Evolutionary conservation across 2,329 filamentous ascomycete species (phyloP).

Genomic region (Nigrospora oryzae): DNA sequence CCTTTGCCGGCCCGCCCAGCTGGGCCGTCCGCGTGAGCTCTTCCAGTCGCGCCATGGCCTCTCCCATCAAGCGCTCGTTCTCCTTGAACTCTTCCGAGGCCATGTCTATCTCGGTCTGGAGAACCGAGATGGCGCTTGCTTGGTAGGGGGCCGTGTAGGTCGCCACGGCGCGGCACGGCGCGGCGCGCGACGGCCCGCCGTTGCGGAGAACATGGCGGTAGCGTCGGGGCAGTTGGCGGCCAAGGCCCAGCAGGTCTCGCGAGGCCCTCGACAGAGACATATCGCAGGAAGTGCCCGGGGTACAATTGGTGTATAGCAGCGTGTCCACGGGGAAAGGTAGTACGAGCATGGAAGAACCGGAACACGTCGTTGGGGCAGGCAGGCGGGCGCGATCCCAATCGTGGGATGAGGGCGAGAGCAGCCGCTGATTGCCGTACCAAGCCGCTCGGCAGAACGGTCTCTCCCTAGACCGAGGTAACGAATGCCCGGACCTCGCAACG

Average conservation of each 20-base stretch:
- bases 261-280: conserved; percentile 42
- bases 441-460: conserved; percentile 10
- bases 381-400: conserved; percentile 11
- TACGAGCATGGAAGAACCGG: conserved; percentile 14
- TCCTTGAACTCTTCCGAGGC: conserved; percentile 71
- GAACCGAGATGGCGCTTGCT: conserved; percentile 71
- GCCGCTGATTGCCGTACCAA: conserved; percentile 13
- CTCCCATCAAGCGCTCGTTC: conserved; percentile 70
- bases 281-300: conserved; percentile 6
- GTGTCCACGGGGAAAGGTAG: conserved; percentile 3
- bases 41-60: conserved; percentile 61
- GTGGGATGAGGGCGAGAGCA: conserved; percentile 11
- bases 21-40: conserved; percentile 64
- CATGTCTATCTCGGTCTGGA: conserved; percentile 69
- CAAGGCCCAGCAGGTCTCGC: conserved; percentile 33
- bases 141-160: conserved; percentile 77
- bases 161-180: conserved; percentile 40
- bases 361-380: neutral
- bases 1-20: conserved; percentile 71
- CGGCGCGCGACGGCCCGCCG: conserved; percentile 12
- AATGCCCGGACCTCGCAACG: too few relatives aligned
- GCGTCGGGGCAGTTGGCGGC: conserved; percentile 31
- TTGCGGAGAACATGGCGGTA: conserved; percentile 19
- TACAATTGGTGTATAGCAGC: conserved; percentile 8
- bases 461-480: too few relatives aligned